A percentile compares a stretch with the other conserved stretches of the same genome.
Evolutionary conservation across 192 early-diverging fungal species (phyloP).

Genomic region (Rhizophagus prolifer): DNA sequence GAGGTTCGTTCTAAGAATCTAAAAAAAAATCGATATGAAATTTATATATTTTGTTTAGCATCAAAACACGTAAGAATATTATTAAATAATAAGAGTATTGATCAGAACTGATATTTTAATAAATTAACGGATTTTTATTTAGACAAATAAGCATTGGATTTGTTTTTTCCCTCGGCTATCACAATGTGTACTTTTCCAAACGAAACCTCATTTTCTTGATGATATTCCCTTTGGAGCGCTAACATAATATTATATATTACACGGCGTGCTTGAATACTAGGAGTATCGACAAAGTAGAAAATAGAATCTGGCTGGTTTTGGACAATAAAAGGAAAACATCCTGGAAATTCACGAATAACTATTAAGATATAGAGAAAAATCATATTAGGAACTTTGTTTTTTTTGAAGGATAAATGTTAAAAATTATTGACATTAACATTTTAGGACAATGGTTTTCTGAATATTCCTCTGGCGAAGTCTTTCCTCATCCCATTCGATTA

Average conservation of each 20-base stretch:
- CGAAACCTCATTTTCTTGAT: neutral
- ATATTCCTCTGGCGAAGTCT: neutral
- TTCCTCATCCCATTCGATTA: neutral
- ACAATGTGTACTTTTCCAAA: neutral
- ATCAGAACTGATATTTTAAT: no score
- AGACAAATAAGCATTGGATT: no score
- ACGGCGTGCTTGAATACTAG: neutral
- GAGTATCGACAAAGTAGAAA: neutral
- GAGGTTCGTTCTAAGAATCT: no score
- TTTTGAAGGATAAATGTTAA: neutral
- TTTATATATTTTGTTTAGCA: no score
- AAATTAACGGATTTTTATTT: no score
- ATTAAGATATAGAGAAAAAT: neutral
- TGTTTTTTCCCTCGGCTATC: neutral
- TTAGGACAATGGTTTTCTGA: neutral
- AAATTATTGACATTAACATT: neutral
- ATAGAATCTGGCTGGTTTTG: neutral
- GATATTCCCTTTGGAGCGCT: neutral
- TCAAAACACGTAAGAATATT: no score
- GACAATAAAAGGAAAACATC: neutral
- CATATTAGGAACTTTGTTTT: neutral
- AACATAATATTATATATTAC: neutral
- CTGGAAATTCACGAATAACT: neutral
- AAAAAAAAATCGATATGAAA: no score
- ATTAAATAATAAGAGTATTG: no score